phyloP scores from a whole-genome alignment of 1,284 basidiomycete genomes.

The Sporisorium reilianum region DNA sequence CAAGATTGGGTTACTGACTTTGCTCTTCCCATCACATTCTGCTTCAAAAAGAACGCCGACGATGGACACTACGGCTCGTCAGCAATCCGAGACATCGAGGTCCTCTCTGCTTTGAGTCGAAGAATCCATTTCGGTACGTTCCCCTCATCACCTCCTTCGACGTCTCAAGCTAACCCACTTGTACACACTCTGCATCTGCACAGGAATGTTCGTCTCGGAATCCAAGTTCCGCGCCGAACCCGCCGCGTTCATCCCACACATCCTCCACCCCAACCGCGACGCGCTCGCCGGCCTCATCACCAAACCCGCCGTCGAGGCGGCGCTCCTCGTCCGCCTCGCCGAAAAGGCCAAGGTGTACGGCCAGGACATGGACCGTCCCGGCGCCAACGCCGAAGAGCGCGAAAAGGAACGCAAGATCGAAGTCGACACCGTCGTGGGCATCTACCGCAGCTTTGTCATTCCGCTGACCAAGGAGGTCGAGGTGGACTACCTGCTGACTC shows the following conservation, averaged over 20 bases:
- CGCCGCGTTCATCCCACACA: slow-evolving; percentile 89
- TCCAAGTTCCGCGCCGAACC: slow-evolving; percentile 91
- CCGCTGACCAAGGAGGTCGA: slow-evolving; percentile 98
- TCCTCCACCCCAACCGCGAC: slow-evolving; percentile 82
- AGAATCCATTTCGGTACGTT: slow-evolving; percentile 92
- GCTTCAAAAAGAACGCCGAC: slow-evolving; percentile 74
- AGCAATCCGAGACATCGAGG: slow-evolving; percentile 92
- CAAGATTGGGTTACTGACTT: fast-evolving
- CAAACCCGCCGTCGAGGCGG: slow-evolving; percentile 92
- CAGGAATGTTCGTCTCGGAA: slow-evolving; percentile 98
- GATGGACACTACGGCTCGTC: slow-evolving; percentile 98
- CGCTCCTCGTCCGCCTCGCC: slow-evolving; percentile 83
- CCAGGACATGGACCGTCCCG: slow-evolving; percentile 78
- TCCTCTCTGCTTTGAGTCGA: slow-evolving; percentile 91
- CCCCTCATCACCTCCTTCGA: not conserved
- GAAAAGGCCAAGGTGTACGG: slow-evolving; percentile 95
- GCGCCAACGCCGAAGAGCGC: slow-evolving; percentile 28
- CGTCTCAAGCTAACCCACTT: not conserved
- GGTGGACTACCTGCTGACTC: slow-evolving; percentile 71
- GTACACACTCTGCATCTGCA: too few relatives aligned
- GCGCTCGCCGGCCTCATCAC: slow-evolving; percentile 83
- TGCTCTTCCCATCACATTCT: too few relatives aligned
- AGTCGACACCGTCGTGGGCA: slow-evolving; percentile 87
- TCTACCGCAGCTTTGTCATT: slow-evolving; percentile 95
- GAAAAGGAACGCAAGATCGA: slow-evolving; percentile 79